Conservation (phyloP, 768 basidiomycete species). For the Termitomyces sp. region DNA sequence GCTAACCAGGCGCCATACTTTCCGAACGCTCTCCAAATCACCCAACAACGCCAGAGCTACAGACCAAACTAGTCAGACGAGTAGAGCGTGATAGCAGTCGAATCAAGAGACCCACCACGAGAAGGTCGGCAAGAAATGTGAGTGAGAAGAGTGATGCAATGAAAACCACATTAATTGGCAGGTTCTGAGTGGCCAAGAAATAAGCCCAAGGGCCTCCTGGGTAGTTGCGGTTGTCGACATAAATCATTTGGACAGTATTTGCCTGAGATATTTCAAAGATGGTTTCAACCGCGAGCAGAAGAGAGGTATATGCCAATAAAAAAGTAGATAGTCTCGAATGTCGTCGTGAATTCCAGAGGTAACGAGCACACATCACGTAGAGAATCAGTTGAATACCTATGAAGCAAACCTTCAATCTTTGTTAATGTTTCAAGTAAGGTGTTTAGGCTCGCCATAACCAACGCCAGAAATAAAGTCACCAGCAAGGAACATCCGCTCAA, state of each 20-base stretch:
- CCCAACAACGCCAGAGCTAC: conserved; percentile 42
- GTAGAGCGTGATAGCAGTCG: background rate
- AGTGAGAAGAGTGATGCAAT: conserved; percentile 30
- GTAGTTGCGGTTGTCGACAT: conserved; percentile 29
- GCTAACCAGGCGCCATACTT: conserved; percentile 23
- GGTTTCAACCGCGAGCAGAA: conserved; percentile 25
- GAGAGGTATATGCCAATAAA: conserved; percentile 26
- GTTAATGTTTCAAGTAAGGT: background rate
- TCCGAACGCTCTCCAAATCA: conserved; percentile 37
- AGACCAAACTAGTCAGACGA: background rate
- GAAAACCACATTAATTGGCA: conserved; percentile 30
- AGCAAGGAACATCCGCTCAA: conserved; percentile 30
- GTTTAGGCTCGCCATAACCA: conserved; percentile 22
- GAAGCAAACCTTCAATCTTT: background rate
- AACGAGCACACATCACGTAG: conserved; percentile 22
- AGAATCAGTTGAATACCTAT: conserved; percentile 26
- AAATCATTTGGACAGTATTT: conserved; percentile 27
- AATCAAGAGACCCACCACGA: conserved; percentile 28
- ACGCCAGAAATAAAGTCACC: conserved; percentile 29
- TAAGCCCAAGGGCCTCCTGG: conserved; percentile 31
- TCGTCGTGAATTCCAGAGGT: conserved; percentile 27
- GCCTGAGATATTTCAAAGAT: conserved; percentile 28
- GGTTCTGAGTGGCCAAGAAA: conserved; percentile 29
- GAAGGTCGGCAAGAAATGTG: conserved; percentile 33
- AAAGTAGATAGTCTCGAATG: conserved; percentile 15